Evolutionary conservation across 2,329 filamentous ascomycete genomes (phyloP).

Genomic region (Ilyonectria mors-panacis): DNA sequence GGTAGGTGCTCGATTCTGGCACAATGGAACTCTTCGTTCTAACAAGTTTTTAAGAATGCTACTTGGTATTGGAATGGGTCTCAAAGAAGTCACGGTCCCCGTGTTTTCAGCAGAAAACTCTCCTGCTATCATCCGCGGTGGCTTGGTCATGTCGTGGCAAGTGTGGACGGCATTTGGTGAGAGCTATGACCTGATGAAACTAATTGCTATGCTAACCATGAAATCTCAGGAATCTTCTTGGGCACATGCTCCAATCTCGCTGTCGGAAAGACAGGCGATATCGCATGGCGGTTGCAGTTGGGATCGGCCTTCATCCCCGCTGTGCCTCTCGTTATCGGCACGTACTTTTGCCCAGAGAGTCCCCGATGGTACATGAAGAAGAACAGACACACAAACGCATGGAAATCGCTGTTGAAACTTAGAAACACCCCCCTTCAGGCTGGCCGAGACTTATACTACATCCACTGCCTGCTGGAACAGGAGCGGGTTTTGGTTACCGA

Average conservation of each 20-base stretch:
- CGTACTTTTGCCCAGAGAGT: slow-evolving; percentile 76
- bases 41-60: slow-evolving; percentile 52
- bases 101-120: slow-evolving; percentile 69
- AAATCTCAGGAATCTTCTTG: slow-evolving; percentile 69
- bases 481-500: slow-evolving; percentile 49
- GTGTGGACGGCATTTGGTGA: slow-evolving; percentile 67
- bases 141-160: slow-evolving; percentile 70
- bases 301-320: slow-evolving; percentile 77
- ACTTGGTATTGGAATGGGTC: slow-evolving; percentile 73
- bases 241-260: slow-evolving; percentile 77
- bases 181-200: background rate
- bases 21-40: background rate
- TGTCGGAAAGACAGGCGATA: slow-evolving; percentile 70
- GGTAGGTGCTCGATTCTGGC: slow-evolving; percentile 54
- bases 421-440: slow-evolving; percentile 73
- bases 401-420: slow-evolving; percentile 68
- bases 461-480: slow-evolving; percentile 59
- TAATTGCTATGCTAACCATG: background rate
- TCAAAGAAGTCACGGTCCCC: slow-evolving; percentile 64
- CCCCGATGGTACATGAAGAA: slow-evolving; percentile 79
- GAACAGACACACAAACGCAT: slow-evolving; percentile 67
- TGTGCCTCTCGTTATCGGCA: slow-evolving; percentile 68
- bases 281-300: slow-evolving; percentile 75
- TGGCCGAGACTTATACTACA: slow-evolving; percentile 74
- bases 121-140: slow-evolving; percentile 67